These are phyloP conservation scores for Corchorus capsularis DNA, from an alignment of 345 rosid genomes.

Conservation along the genomic window DNA sequence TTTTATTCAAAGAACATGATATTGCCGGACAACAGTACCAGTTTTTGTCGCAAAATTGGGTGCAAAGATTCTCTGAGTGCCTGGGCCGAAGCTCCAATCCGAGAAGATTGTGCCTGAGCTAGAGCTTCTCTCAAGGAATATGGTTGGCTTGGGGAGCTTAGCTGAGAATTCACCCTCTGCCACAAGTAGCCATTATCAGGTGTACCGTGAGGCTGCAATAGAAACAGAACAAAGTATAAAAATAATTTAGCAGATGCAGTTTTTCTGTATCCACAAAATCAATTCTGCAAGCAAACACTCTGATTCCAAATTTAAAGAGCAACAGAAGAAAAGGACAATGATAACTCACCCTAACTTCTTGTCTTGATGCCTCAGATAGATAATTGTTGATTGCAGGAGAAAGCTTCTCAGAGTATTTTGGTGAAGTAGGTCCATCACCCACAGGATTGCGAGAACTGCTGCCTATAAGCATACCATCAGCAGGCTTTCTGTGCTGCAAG, in stretches of 20 bases:
- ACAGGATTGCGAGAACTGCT: slow-evolving; percentile 87
- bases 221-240: slow-evolving; percentile 26
- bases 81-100: slow-evolving; percentile 98
- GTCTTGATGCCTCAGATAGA: slow-evolving; percentile 96
- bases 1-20: neutral
- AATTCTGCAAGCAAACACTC: slow-evolving; percentile 13
- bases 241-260: slow-evolving; percentile 11
- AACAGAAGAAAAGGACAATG: slow-evolving; percentile 15
- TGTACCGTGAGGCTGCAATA: slow-evolving; percentile 84
- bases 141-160: slow-evolving; percentile 98
- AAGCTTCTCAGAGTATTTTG: slow-evolving; percentile 96
- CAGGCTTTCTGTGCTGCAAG: slow-evolving; percentile 86
- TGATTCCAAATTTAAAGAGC: neutral
- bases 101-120: slow-evolving; percentile 97
- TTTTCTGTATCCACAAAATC: neutral
- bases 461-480: slow-evolving; percentile 87
- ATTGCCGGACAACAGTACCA: slow-evolving; percentile 47
- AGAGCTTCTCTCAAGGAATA: slow-evolving; percentile 98
- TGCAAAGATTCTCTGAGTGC: slow-evolving; percentile 96
- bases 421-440: slow-evolving; percentile 84
- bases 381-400: slow-evolving; percentile 95
- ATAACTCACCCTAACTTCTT: slow-evolving; percentile 69
- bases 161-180: slow-evolving; percentile 98
- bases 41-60: slow-evolving; percentile 91
- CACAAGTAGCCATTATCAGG: slow-evolving; percentile 90